Conservation (phyloP, 2,329 filamentous ascomycete species). For the Aspergillus clavatus region DNA sequence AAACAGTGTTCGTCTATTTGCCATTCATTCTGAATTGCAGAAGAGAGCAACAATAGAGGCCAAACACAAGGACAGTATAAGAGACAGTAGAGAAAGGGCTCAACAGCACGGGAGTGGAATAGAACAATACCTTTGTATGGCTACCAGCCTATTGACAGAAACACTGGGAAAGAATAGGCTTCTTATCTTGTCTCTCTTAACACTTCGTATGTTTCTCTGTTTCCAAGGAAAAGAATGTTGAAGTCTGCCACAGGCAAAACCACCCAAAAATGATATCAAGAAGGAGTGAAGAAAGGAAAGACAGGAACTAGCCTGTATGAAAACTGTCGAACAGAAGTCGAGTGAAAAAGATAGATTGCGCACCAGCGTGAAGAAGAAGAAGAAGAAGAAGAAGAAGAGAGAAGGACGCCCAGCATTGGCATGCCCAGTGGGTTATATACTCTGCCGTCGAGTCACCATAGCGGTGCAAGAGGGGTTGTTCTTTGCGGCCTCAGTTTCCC, state of each 20-base stretch:
- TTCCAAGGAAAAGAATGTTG: constrained; percentile 24
- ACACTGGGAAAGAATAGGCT: constrained; percentile 8
- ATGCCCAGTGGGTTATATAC: constrained; percentile 13
- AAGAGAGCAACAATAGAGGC: neutral
- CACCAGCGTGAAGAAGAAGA: constrained; percentile 21
- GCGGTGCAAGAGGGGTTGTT: too few relatives aligned
- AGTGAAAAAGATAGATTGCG: constrained; percentile 21
- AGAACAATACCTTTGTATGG: constrained; percentile 26
- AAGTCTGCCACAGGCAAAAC: constrained; percentile 33
- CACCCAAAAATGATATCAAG: constrained; percentile 15
- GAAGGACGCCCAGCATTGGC: too few relatives aligned
- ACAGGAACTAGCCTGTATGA: constrained; percentile 33
- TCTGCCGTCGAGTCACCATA: too few relatives aligned
- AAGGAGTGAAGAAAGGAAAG: constrained; percentile 23
- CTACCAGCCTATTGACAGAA: constrained; percentile 3
- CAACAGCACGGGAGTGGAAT: constrained; percentile 1
- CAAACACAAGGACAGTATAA: neutral
- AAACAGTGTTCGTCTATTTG: neutral
- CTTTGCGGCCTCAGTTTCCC: too few relatives aligned
- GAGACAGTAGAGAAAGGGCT: neutral
- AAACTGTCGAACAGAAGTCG: constrained; percentile 24
- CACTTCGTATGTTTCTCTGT: neutral
- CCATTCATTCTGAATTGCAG: neutral
- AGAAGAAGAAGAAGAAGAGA: constrained; percentile 11
- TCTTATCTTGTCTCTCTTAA: constrained; percentile 8